These are phyloP conservation scores for Globisporangium megalacanthum DNA, from an alignment of 352 stramenopile species.

Conservation along the genomic window DNA sequence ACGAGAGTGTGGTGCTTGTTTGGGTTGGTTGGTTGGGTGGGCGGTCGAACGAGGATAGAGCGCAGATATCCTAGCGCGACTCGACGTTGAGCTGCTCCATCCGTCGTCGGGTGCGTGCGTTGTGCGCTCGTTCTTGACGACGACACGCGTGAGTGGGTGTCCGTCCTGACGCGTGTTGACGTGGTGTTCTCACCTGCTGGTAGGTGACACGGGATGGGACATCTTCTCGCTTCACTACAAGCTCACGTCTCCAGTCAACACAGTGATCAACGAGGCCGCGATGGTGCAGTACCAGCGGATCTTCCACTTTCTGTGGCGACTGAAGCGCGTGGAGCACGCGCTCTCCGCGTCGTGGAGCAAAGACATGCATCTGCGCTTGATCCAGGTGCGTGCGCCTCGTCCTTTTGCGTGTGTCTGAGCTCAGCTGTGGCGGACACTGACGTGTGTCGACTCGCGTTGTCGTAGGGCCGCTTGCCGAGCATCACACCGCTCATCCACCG, in stretches of 20 bases:
- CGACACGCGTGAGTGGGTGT: neutral
- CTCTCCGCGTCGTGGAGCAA: slow-evolving; percentile 96
- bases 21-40: no score
- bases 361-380: slow-evolving; percentile 94
- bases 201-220: slow-evolving; percentile 92
- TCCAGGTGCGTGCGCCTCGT: slow-evolving; percentile 54
- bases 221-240: slow-evolving; percentile 92
- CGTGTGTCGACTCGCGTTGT: neutral
- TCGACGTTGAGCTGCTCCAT: slow-evolving; percentile 90
- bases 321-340: slow-evolving; percentile 90
- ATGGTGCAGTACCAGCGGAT: slow-evolving; percentile 89
- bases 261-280: slow-evolving; percentile 78
- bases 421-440: slow-evolving; percentile 7
- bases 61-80: slow-evolving; percentile 87
- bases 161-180: neutral
- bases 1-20: neutral
- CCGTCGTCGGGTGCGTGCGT: slow-evolving; percentile 43
- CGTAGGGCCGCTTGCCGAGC: slow-evolving; percentile 47
- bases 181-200: neutral
- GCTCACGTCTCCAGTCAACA: slow-evolving; percentile 80
- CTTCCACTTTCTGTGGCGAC: slow-evolving; percentile 87
- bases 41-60: slow-evolving; percentile 26
- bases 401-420: slow-evolving; percentile 2
- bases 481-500: slow-evolving; percentile 82
- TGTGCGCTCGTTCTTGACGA: neutral